phyloP scores from a whole-genome alignment of 2,329 filamentous ascomycete genomes.

The Claviceps monticola region DNA sequence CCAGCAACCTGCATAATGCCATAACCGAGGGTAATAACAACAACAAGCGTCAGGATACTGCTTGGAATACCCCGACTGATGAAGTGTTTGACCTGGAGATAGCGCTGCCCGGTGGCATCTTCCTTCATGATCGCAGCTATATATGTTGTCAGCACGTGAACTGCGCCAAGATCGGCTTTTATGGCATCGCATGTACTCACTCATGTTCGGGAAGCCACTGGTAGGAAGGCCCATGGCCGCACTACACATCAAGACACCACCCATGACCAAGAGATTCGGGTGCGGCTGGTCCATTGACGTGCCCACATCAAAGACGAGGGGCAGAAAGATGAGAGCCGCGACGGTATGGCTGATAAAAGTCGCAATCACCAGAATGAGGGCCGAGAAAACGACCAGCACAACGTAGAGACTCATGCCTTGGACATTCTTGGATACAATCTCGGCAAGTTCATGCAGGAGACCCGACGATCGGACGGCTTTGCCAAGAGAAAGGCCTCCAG shows the following conservation, averaged over 20 bases:
- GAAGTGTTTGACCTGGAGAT: conserved; percentile 86
- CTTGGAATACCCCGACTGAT: conserved; percentile 84
- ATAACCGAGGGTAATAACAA: conserved; percentile 83
- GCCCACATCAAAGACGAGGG: conserved; percentile 78
- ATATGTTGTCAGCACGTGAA: conserved; percentile 9
- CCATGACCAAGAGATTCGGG: conserved; percentile 92
- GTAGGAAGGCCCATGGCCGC: conserved; percentile 94
- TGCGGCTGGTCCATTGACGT: conserved; percentile 75
- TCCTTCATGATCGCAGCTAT: conserved; percentile 98
- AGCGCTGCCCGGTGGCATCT: conserved; percentile 82
- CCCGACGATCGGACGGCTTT: conserved; percentile 92
- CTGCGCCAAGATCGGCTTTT: neutral
- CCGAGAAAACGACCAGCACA: conserved; percentile 73
- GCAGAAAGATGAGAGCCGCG: conserved; percentile 85
- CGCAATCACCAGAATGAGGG: conserved; percentile 77
- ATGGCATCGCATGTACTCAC: conserved; percentile 42
- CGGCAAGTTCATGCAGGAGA: conserved; percentile 75
- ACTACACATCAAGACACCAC: conserved; percentile 85
- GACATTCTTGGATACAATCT: conserved; percentile 58
- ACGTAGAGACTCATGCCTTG: conserved; percentile 71
- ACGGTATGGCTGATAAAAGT: conserved; percentile 98
- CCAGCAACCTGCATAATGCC: conserved; percentile 70
- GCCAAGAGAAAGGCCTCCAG: conserved; percentile 80
- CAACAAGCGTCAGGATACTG: conserved; percentile 64
- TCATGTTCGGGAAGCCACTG: conserved; percentile 98